Evolutionary conservation across 495 filamentous ascomycete genomes (phyloP), one percentile per base, ranked within the genome.

Genomic region (Aspergillus baeticus): DNA sequence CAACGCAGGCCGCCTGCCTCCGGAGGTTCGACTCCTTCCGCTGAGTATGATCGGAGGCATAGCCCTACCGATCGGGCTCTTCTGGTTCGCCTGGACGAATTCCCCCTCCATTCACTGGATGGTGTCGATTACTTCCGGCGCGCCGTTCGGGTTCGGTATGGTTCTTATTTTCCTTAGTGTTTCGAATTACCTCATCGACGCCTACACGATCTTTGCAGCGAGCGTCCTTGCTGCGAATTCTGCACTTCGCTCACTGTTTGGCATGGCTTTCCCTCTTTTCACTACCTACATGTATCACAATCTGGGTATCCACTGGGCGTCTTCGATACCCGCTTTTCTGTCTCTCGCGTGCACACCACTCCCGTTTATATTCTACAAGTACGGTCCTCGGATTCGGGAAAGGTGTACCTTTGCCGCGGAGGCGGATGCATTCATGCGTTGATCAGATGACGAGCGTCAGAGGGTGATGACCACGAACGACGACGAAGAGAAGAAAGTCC

Each of bases 51-150:
- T 84, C 11, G 81, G 78, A 2, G 81, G 75, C 0, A 37, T n/a
- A 0, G 69, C 75, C 1, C 69, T 87, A 10, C 80, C 83, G 0
- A 70, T 82, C 37, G 65, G 66, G 15, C 65, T 86, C 22, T 85
- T 86, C 64, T 86, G 83, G 82, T 77, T 86, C 63, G 84, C 75
- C 4, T 83, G 82, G 82, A 76, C 74, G 5, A 69, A 73, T 23
- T 69, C 76, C 34, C 54, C 64, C 0, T 59, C 45, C 13, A 78
- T 86, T 33, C 74, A 74, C 2, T 71, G 74, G 51, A 78, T 77
- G 67, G 74, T 74, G 21, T 74, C 75, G 2, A 72, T 83, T 23
- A 63, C 67, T 6, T 72, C 78, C 4, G 70, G 68, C 10, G 70
- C 78, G 0, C 63, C 81, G 10, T 81, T 84, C 56, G 81, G 80